phyloP scores from a whole-genome alignment of 2,329 filamentous ascomycete genomes.

The Biscogniauxia mediterranea region DNA sequence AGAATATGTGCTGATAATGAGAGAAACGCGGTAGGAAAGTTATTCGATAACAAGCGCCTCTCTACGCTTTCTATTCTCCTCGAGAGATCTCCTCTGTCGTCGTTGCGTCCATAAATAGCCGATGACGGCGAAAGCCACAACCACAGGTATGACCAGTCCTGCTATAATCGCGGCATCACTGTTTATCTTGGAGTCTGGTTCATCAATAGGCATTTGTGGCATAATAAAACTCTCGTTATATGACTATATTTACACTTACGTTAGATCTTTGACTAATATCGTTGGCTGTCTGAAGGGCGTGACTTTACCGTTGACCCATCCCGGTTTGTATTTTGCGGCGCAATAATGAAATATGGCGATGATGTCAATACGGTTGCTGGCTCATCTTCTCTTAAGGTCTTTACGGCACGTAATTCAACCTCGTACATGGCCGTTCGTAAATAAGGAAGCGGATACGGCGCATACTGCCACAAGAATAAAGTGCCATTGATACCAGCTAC shows the following conservation, averaged over 20 bases:
- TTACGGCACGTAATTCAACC: constrained; percentile 20
- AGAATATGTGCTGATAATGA: constrained; percentile 1
- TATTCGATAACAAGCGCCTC: constrained; percentile 24
- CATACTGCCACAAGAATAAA: constrained; percentile 23
- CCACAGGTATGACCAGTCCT: constrained; percentile 24
- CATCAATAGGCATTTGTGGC: constrained; percentile 13
- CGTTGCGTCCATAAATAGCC: constrained; percentile 22
- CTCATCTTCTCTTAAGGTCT: constrained; percentile 2
- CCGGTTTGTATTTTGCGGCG: not conserved
- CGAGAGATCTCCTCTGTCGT: constrained; percentile 21
- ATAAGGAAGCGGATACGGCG: constrained; percentile 26
- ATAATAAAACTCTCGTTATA: constrained; percentile 10
- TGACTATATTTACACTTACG: constrained; percentile 6
- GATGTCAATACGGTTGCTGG: constrained; percentile 14
- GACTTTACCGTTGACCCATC: constrained; percentile 4
- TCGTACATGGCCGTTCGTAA: constrained; percentile 25
- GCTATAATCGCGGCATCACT: constrained; percentile 26
- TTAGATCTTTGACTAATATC: constrained; percentile 1
- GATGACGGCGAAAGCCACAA: constrained; percentile 22
- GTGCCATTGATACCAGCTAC: constrained; percentile 20
- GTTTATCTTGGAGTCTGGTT: constrained; percentile 13
- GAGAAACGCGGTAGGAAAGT: constrained; percentile 1
- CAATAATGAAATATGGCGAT: constrained; percentile 22
- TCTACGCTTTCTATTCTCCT: constrained; percentile 24
- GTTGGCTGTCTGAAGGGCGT: not conserved